Conservation (phyloP, 768 basidiomycete species). For the Lactifluus rugatus region DNA sequence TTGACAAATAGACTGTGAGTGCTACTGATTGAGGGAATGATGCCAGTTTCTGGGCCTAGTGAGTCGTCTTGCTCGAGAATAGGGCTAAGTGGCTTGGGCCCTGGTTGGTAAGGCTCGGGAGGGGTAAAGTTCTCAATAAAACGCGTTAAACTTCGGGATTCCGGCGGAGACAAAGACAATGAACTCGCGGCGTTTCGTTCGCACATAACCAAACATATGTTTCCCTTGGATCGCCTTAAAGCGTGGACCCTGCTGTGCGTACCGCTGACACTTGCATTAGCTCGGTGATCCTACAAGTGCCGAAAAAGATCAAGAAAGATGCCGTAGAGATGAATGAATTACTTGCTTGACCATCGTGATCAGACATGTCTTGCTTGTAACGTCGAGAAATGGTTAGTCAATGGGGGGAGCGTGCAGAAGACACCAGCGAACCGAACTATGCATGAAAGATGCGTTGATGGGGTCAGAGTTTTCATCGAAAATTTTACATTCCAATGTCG, state of each 20-base stretch:
- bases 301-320: neutral
- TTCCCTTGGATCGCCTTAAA: conserved; percentile 9
- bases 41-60: neutral
- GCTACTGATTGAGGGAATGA: conserved; percentile 9
- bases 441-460: neutral
- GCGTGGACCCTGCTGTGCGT: neutral
- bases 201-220: neutral
- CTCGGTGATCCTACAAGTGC: neutral
- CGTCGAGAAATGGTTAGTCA: neutral
- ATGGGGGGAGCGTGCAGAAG: neutral
- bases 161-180: neutral
- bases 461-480: neutral
- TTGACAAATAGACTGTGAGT: conserved; percentile 4
- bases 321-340: neutral
- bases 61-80: conserved; percentile 10
- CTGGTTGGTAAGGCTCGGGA: neutral
- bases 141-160: neutral
- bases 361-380: neutral
- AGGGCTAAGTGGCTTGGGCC: conserved; percentile 2
- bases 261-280: neutral
- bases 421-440: neutral
- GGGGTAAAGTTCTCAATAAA: neutral
- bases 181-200: neutral
- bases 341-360: neutral
- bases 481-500: neutral